phyloP scores from a whole-genome alignment of 2,329 filamentous ascomycete genomes.

The Cladophialophora yegresii region DNA sequence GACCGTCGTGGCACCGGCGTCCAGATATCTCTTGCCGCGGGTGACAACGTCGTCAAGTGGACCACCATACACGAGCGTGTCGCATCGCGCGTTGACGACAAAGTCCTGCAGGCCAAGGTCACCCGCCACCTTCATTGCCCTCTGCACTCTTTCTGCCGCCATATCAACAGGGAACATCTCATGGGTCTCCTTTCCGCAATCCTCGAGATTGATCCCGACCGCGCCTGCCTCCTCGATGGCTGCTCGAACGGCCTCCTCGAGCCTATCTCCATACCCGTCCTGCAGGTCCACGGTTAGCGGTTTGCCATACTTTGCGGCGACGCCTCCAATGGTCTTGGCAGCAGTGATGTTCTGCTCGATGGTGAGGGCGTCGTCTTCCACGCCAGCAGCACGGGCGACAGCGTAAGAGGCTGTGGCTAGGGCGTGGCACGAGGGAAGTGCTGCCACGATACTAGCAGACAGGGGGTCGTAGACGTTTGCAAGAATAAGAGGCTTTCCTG shows the following conservation, averaged over 20 bases:
- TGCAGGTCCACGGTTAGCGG: constrained; percentile 62
- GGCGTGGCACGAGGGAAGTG: constrained; percentile 47
- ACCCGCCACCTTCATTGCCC: constrained; percentile 50
- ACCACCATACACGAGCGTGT: constrained; percentile 50
- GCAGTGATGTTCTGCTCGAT: constrained; percentile 55
- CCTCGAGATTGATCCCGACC: constrained; percentile 63
- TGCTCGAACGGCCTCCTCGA: constrained; percentile 50
- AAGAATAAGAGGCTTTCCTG: constrained; percentile 59
- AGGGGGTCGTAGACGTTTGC: constrained; percentile 59
- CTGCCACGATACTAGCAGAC: constrained; percentile 51
- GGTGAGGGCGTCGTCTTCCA: constrained; percentile 54
- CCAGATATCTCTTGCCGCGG: constrained; percentile 60
- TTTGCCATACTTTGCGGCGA: constrained; percentile 46
- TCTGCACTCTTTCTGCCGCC: constrained; percentile 53
- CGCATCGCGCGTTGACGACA: constrained; percentile 61
- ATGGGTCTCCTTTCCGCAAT: constrained; percentile 48
- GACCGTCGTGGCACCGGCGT: constrained; percentile 60
- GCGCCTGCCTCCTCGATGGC: constrained; percentile 55
- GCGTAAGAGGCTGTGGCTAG: constrained; percentile 57
- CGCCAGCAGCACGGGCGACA: constrained; percentile 51
- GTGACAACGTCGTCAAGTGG: constrained; percentile 53
- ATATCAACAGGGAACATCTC: constrained; percentile 45
- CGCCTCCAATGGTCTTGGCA: constrained; percentile 51
- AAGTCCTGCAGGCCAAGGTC: constrained; percentile 56
- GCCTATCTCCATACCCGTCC: constrained; percentile 58